These are phyloP conservation scores for Xylaria curta DNA, from an alignment of 495 filamentous ascomycete genomes.

Conservation along the genomic window DNA sequence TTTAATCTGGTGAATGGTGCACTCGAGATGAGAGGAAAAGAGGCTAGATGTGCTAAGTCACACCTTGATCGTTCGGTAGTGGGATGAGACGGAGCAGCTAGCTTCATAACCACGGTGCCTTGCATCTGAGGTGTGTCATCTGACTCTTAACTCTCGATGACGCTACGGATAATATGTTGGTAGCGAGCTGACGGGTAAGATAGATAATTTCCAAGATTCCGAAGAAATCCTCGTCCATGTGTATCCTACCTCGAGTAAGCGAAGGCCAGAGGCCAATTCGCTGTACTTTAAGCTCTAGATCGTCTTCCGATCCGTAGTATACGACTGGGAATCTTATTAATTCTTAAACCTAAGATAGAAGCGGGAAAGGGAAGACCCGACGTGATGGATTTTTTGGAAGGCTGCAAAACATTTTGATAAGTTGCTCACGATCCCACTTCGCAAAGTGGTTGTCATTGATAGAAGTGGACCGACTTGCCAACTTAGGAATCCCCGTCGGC, in stretches of 20 bases:
- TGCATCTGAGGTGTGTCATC: constrained; percentile 19
- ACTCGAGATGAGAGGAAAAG: not conserved
- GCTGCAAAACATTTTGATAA: not conserved
- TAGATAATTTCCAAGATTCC: not conserved
- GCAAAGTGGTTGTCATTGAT: not conserved
- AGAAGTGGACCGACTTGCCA: constrained; percentile 7
- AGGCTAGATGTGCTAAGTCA: not conserved
- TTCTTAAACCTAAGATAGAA: not conserved
- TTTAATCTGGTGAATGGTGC: not conserved
- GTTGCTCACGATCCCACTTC: constrained; percentile 9
- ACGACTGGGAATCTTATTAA: not conserved
- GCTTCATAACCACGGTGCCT: constrained; percentile 17
- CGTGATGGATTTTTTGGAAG: not conserved
- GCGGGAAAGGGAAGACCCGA: constrained; percentile 5
- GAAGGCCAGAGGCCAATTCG: not conserved
- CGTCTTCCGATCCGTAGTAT: not conserved
- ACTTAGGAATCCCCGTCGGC: not conserved
- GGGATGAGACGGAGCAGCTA: not conserved
- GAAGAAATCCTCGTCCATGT: not conserved
- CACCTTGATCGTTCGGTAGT: not conserved
- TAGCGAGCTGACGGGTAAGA: constrained; percentile 23
- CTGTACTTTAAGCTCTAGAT: not conserved
- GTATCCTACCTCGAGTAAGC: not conserved
- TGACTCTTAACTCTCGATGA: constrained; percentile 8
- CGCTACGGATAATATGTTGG: not conserved